Base-by-base conservation (phyloP, 495 filamentous ascomycete genomes). In the Ramalina intermedia region DNA sequence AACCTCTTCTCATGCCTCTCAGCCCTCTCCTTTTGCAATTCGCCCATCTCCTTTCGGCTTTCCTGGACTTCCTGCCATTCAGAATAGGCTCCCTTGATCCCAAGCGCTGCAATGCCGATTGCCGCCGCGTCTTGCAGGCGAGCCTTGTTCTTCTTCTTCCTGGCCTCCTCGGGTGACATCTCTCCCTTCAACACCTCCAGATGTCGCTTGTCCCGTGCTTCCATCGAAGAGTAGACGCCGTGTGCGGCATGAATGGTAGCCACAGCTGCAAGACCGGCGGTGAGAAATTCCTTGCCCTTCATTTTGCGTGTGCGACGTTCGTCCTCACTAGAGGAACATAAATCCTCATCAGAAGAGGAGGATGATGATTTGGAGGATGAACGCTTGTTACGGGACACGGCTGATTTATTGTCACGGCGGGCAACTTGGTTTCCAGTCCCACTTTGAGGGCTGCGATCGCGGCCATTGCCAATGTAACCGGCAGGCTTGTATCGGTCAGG, bases 201-300 rank as follows among this genome's bases (percentile, higher is more conserved):
- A 52, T 79, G 73, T 45, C 83, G 69, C 47, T 74, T 72, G 39
- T 83, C 69, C 27, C 79, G 74, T 53, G 79, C 78, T 62, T 80
- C 79, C 73, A 84, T 78, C 57, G 73, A 81, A 53, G 70, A 69
- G 65, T 86, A 86, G 57, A 87, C 72, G 52, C 73, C 79, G 63
- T 84, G 74, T 14, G 79, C 81, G 42, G 82, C 81, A 61, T 86
- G 83, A 57, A 86, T 81, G 46, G 83, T 84, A 58, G 83, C 83
- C 55, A 87, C 78, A 50, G 78, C 78, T 41, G 83, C 83, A 52
- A 87, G 64, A 47, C 81, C 81, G 42, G 81, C 80, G 43, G 82
- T 84, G 51, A 87, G 56, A 58, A 82, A 64, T 71, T 86, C 82
- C 68, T 87, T 87, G 70, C 79, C 79, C 70, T 74, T 74, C 73